Evolutionary conservation across 1,139 yeast genomes (phyloP), one percentile per base, ranked within the genome.

Genomic region (Protomyces gravidus): DNA sequence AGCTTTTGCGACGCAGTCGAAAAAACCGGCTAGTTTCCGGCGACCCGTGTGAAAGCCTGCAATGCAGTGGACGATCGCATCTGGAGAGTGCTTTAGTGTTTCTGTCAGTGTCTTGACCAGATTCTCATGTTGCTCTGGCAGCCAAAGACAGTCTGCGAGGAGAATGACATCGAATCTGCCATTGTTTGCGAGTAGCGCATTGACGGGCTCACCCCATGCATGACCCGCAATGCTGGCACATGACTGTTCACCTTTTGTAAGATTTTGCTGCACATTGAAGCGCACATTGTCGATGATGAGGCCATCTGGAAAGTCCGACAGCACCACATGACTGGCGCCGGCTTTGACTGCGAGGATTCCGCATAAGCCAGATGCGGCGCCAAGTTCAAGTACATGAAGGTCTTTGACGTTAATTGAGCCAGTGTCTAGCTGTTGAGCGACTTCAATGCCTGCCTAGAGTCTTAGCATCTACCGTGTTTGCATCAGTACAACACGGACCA

Each of bases 41-140:
- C 58, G 25, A 17, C 58, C 58, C 17, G 46, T 46, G 26, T 53
- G 58, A 32, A 53, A 53, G 0, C 58, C 58, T 13, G 58, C 58
- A n/a, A 46, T 32, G 28, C 50, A 30, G 46, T 46, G 26, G 33
- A 53, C 36, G 9, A 36, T 40, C 13, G 58, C 45, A 9, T 13
- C 19, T 7, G 11, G 6, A 6, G 23, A 28, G 3, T n/a, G 30
- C 21, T 11, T 21, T 15, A 53, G 21, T 13, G 46, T 33, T 2
- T 23, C 36, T 2, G 21, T 17, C 15, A 53, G 51, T 6, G 51
- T 53, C 5, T 11, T 13, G 5, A 45, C 47, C 4, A 53, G 28
- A 9, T 45, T 45, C 5, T 23, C 51, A 25, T 53, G 58, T 27
- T 53, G 51, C 51, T 53, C 58, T 7, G 50, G 51, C 45, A 46